phyloP scores from a whole-genome alignment of 2,329 filamentous ascomycete genomes.

The Keithomyces neogunnii region DNA sequence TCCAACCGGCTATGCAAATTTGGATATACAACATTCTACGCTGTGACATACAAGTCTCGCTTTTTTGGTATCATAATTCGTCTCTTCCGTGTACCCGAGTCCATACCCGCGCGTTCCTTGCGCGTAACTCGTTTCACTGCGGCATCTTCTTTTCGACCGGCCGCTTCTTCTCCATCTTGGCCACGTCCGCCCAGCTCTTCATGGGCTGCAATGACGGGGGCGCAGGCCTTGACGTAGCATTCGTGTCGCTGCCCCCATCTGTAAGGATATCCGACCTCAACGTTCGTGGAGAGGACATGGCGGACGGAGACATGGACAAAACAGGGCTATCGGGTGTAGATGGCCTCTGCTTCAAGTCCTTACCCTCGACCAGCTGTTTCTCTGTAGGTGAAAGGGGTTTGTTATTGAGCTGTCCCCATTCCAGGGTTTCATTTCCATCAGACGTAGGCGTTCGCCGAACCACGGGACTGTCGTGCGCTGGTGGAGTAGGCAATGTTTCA shows the following conservation, averaged over 20 bases:
- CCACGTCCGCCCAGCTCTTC: conserved; percentile 34
- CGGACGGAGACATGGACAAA: conserved; percentile 19
- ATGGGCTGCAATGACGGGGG: conserved; percentile 25
- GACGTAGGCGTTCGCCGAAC: conserved; percentile 11
- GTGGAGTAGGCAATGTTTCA: conserved; percentile 22
- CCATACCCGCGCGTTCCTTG: too few relatives aligned
- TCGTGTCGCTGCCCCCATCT: conserved; percentile 8
- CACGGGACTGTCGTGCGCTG: conserved; percentile 20
- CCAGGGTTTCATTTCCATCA: conserved; percentile 7
- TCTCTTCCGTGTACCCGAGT: background rate
- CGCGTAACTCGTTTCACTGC: background rate
- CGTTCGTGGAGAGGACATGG: conserved; percentile 22
- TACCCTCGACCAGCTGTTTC: background rate
- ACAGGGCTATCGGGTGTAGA: conserved; percentile 14
- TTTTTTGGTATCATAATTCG: background rate
- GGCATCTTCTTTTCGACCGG: background rate
- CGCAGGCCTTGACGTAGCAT: conserved; percentile 11
- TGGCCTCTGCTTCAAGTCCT: conserved; percentile 6
- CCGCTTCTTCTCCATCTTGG: conserved; percentile 15
- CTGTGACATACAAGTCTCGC: background rate
- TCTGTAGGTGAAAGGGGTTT: conserved; percentile 2
- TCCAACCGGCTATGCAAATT: background rate
- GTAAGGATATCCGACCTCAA: conserved; percentile 7
- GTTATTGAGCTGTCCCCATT: conserved; percentile 17
- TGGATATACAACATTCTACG: background rate